Percentiles rank a stretch among this genome's conserved stretches.
These are phyloP conservation scores for Parathielavia appendiculata DNA, from an alignment of 495 filamentous ascomycete genomes.

Conservation along the genomic window DNA sequence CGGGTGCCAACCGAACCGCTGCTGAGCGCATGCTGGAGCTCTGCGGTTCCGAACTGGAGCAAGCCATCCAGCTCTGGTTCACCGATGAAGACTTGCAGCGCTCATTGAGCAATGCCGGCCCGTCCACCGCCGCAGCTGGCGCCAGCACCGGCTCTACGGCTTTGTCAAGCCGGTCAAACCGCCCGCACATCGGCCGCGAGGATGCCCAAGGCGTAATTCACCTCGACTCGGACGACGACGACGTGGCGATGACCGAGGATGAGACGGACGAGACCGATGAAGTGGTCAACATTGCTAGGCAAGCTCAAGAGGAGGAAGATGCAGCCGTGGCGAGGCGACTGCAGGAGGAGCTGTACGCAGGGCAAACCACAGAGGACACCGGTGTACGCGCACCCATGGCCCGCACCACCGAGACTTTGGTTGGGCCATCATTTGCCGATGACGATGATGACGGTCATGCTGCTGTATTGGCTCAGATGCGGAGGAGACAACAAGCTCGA, in stretches of 20 bases:
- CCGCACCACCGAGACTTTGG: slow-evolving; percentile 83
- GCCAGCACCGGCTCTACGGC: slow-evolving; percentile 20
- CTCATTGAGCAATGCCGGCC: slow-evolving; percentile 38
- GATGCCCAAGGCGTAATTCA: slow-evolving; percentile 60
- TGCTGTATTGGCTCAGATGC: slow-evolving; percentile 62
- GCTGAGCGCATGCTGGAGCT: slow-evolving; percentile 77
- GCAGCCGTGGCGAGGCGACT: slow-evolving; percentile 86
- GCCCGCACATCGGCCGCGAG: slow-evolving; percentile 36
- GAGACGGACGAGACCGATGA: slow-evolving; percentile 33
- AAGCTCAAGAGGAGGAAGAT: slow-evolving; percentile 68
- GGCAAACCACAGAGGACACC: slow-evolving; percentile 44
- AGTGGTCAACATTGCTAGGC: slow-evolving; percentile 38
- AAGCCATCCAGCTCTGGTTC: slow-evolving; percentile 86
- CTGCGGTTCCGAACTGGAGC: slow-evolving; percentile 72
- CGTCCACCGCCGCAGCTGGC: slow-evolving; percentile 28
- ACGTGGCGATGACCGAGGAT: slow-evolving; percentile 56
- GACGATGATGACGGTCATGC: slow-evolving; percentile 57
- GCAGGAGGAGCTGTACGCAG: slow-evolving; percentile 85
- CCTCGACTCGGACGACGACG: slow-evolving; percentile 64
- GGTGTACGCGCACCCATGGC: slow-evolving; percentile 86
- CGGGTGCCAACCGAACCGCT: slow-evolving; percentile 52
- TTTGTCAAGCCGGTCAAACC: slow-evolving; percentile 22
- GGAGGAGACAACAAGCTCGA: slow-evolving; percentile 45
- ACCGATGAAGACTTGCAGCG: slow-evolving; percentile 66
- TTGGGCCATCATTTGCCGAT: slow-evolving; percentile 58